Conservation (phyloP, 2,329 filamentous ascomycete genomes). For the Alternaria brassicae region DNA sequence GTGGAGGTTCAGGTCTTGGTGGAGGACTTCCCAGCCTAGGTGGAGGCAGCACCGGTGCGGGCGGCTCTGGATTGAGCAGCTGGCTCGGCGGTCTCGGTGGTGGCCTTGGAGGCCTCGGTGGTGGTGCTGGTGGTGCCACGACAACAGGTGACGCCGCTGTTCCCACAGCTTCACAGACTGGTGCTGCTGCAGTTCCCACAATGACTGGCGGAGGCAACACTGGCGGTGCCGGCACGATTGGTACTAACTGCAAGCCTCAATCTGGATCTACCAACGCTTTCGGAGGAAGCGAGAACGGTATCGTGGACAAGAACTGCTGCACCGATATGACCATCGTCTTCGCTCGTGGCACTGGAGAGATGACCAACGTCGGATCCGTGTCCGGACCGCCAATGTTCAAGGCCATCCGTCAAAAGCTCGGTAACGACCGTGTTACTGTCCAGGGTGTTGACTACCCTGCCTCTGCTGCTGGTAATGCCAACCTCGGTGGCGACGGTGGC, state of each 20-base stretch:
- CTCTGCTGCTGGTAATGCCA: slow-evolving; percentile 34
- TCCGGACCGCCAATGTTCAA: slow-evolving; percentile 51
- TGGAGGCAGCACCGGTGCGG: slow-evolving; percentile 1
- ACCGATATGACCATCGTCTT: slow-evolving; percentile 54
- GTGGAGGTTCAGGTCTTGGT: neutral
- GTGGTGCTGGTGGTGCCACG: neutral
- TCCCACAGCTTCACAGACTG: neutral
- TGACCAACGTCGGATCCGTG: slow-evolving; percentile 54
- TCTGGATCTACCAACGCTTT: slow-evolving; percentile 24
- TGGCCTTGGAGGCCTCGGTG: slow-evolving; percentile 3
- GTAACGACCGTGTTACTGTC: slow-evolving; percentile 35
- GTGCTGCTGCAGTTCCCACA: neutral
- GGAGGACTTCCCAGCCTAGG: slow-evolving; percentile 2
- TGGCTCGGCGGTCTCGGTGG: neutral
- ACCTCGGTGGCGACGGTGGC: slow-evolving; percentile 35
- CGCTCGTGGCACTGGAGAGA: slow-evolving; percentile 53
- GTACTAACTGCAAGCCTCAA: slow-evolving; percentile 33
- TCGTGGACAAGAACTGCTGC: slow-evolving; percentile 51
- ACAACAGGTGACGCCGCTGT: neutral
- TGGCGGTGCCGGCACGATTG: slow-evolving; percentile 19
- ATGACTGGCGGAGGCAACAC: slow-evolving; percentile 1
- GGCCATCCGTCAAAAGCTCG: slow-evolving; percentile 36
- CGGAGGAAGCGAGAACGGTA: slow-evolving; percentile 49
- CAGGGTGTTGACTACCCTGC: slow-evolving; percentile 47
- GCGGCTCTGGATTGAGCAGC: neutral